Evolutionary conservation across 2,329 filamentous ascomycete genomes (phyloP), one percentile per base, ranked within the genome.

Genomic region (Calonectria leucothoes): DNA sequence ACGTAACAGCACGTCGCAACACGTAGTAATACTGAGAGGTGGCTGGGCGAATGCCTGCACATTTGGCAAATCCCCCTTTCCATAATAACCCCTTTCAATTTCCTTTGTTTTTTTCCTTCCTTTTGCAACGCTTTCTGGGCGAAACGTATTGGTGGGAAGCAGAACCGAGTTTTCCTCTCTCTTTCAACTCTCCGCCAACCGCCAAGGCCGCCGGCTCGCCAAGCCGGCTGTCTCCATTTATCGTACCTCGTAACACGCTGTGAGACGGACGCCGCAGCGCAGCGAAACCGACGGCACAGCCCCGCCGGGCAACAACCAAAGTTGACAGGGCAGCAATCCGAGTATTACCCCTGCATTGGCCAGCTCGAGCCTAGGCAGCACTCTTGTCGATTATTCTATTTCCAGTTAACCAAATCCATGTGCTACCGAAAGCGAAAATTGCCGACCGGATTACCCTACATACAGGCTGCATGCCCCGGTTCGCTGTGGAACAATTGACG

Each of bases 31-130:
- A 35, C 55, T 61, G 23, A 61, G 55, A 45, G 65, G 70, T 69
- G 70, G 70, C 39, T 72, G 70, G 65, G 57, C 8, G 11, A 17
- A 63, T 64, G 64, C 52, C 65, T 68, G 65, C 70, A 31, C 20
- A 7, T 42, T 45, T 68, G 39, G 59, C 70, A 59, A 37, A 52
- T 65, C 29, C 33, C 37, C 42, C 35, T 39, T 48, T 45, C 42
- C 27, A 61, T 61, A 61, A 61, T 61, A 61, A 39, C 55, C 55
- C 55, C 55, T 61, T 39, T 25, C 37, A 37, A 25, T 27, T n/a
- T 64, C 49, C 42, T 17, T 29, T 33, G 15, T 51, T 67, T 45
- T 17, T 29, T 33, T n/a, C 42, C 64, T 45, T 31, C 31, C 15
- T 29, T 33, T 37, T 10, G 23, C 42, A 35, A 23, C 14, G 25